phyloP scores from a whole-genome alignment of 257 asterid species.

The Capsicum baccatum region DNA sequence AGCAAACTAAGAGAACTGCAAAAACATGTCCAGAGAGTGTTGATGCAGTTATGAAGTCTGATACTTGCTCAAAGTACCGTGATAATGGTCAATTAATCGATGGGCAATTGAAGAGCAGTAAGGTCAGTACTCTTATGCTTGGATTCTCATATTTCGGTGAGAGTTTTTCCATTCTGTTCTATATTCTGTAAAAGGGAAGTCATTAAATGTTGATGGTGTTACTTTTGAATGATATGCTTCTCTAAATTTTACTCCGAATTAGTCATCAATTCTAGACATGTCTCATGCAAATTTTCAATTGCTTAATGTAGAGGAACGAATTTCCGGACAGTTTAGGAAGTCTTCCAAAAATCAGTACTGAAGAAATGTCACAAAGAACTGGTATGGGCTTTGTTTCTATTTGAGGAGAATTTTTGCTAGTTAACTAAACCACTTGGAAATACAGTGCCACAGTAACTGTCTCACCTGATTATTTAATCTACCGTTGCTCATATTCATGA shows the following conservation, averaged over 20 bases:
- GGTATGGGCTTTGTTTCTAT: conserved; percentile 43
- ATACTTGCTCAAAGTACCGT: conserved; percentile 40
- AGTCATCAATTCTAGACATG: conserved; percentile 11
- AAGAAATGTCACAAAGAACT: conserved; percentile 45
- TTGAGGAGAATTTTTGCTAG: conserved; percentile 24
- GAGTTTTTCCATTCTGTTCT: conserved; percentile 21
- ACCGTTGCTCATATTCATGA: conserved; percentile 41
- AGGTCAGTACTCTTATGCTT: conserved; percentile 43
- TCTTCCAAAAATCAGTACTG: conserved; percentile 40
- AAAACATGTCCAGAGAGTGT: conserved; percentile 43
- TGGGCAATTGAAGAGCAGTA: conserved; percentile 43
- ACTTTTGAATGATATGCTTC: conserved; percentile 20
- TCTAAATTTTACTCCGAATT: conserved; percentile 13
- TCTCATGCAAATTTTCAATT: conserved; percentile 43
- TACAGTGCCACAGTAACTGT: conserved; percentile 13
- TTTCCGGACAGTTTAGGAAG: conserved; percentile 39
- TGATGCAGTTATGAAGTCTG: conserved; percentile 41
- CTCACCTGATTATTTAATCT: conserved; percentile 17
- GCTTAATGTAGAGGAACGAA: conserved; percentile 53
- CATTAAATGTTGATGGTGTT: conserved; percentile 7
- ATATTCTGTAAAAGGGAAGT: background rate
- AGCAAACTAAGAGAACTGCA: conserved; percentile 58
- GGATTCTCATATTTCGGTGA: conserved; percentile 1
- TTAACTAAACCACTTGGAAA: conserved; percentile 10
- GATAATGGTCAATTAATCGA: conserved; percentile 45